Conservation (phyloP, 2,329 filamentous ascomycete genomes). For the Hirsutella minnesotensis region DNA sequence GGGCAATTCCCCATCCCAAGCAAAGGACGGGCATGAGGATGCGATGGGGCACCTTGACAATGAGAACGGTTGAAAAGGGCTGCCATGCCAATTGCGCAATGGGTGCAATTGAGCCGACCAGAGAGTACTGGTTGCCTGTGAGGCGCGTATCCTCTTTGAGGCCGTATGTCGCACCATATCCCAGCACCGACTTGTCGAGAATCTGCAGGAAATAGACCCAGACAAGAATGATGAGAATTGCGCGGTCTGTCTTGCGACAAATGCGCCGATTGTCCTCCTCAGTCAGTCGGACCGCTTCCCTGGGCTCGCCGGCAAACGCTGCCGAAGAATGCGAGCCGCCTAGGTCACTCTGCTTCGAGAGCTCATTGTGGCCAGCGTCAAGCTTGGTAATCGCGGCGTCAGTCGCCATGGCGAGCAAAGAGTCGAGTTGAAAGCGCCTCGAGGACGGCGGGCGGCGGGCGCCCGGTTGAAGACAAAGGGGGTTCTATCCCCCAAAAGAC, state of each 20-base stretch:
- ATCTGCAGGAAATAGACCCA: constrained; percentile 50
- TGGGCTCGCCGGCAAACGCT: neutral
- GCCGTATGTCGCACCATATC: constrained; percentile 45
- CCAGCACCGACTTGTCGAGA: constrained; percentile 46
- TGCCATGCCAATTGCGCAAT: constrained; percentile 51
- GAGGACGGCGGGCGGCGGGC: too few relatives aligned
- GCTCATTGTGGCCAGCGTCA: too few relatives aligned
- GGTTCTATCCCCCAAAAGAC: too few relatives aligned
- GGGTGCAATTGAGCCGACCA: constrained; percentile 43
- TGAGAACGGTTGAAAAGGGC: constrained; percentile 46
- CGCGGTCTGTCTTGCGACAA: constrained; percentile 47
- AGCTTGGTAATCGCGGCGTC: too few relatives aligned
- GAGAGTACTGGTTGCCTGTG: constrained; percentile 41
- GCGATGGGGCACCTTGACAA: constrained; percentile 48
- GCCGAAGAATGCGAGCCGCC: neutral
- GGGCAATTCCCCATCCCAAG: constrained; percentile 31
- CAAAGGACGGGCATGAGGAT: constrained; percentile 42
- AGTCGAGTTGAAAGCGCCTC: too few relatives aligned
- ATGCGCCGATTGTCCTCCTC: constrained; percentile 28
- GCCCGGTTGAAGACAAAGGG: too few relatives aligned
- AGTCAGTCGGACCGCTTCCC: constrained; percentile 4
- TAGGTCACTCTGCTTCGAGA: neutral
- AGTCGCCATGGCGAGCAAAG: too few relatives aligned
- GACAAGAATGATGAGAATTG: constrained; percentile 41
- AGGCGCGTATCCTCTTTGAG: constrained; percentile 36